Conservation (phyloP, 139 green algal species). For the Raphidocelis subcapitata region DNA sequence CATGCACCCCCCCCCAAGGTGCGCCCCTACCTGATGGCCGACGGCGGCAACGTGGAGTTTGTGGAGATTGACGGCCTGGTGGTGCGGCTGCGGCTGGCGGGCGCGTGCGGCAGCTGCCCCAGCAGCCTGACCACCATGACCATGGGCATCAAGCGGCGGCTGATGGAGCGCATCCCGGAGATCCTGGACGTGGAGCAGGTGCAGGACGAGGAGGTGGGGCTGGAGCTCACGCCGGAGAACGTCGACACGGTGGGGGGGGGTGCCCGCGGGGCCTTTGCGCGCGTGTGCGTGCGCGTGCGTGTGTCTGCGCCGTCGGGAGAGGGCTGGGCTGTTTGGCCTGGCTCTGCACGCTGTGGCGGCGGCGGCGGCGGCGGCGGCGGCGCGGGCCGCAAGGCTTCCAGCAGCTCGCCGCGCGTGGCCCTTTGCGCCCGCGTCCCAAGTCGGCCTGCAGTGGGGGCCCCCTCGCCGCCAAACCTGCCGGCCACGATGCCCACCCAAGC, state of each 20-base stretch:
- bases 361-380: too few relatives aligned
- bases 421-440: too few relatives aligned
- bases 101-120: conserved; percentile 95
- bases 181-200: conserved; percentile 98
- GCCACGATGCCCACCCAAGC: too few relatives aligned
- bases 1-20: conserved; percentile 51
- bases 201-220: conserved; percentile 76
- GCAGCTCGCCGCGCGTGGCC: too few relatives aligned
- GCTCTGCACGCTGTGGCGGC: too few relatives aligned
- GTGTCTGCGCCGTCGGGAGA: too few relatives aligned
- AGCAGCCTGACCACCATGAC: conserved; percentile 94
- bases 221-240: conserved; percentile 89
- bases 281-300: neutral
- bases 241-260: conserved; percentile 60
- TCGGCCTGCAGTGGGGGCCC: too few relatives aligned
- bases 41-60: conserved; percentile 98
- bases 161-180: conserved; percentile 97
- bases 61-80: conserved; percentile 96
- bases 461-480: too few relatives aligned
- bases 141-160: conserved; percentile 96
- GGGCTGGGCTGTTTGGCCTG: too few relatives aligned
- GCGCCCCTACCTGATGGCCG: conserved; percentile 97
- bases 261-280: neutral
- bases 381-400: too few relatives aligned
- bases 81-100: conserved; percentile 88